phyloP scores from a whole-genome alignment of 257 asterid species.

The Eustoma russellianum region DNA sequence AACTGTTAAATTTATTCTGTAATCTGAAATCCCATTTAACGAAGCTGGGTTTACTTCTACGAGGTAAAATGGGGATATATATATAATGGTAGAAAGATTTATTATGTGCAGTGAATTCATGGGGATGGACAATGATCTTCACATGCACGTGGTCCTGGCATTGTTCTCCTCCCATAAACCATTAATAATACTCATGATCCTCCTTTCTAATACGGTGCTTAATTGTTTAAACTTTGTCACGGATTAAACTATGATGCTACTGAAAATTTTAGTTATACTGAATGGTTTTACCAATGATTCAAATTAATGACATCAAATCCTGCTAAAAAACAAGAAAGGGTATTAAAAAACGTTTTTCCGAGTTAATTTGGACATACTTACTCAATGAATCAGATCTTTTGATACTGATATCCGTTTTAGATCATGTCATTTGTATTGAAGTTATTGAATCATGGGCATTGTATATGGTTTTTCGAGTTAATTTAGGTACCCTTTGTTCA shows the following conservation, averaged over 20 bases:
- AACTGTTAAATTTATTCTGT: conserved; percentile 14
- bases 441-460: too few relatives aligned
- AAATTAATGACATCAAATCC: not conserved
- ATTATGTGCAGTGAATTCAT: conserved; percentile 22
- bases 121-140: conserved; percentile 58
- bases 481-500: too few relatives aligned
- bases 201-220: conserved; percentile 13
- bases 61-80: not conserved
- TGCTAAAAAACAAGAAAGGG: not conserved
- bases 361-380: conserved; percentile 4
- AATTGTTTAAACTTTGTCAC: conserved; percentile 8
- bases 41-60: not conserved
- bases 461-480: too few relatives aligned
- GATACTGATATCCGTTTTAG: too few relatives aligned
- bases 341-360: not conserved
- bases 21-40: conserved; percentile 9
- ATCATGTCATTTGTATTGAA: too few relatives aligned
- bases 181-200: conserved; percentile 10
- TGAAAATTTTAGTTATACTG: conserved; percentile 10
- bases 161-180: conserved; percentile 20
- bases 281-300: not conserved
- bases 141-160: conserved; percentile 34
- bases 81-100: conserved; percentile 13
- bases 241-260: not conserved
- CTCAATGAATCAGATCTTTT: too few relatives aligned